phyloP scores from a whole-genome alignment of 768 basidiomycete genomes.

The Candolleomyces aberdarensis region DNA sequence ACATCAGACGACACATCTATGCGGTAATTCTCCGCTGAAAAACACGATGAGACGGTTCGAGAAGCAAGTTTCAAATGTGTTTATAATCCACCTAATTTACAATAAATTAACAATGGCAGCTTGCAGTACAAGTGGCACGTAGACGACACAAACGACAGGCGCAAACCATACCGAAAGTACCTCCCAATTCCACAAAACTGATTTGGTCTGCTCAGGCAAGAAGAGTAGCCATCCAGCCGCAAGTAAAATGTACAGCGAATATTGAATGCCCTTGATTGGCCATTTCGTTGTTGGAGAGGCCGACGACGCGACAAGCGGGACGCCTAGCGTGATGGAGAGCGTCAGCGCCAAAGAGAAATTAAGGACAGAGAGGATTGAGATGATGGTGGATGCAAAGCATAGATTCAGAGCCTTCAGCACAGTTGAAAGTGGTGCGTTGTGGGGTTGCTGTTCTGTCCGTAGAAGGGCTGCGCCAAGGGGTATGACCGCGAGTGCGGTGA shows the following conservation, averaged over 20 bases:
- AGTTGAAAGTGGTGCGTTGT: conserved; percentile 36
- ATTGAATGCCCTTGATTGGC: conserved; percentile 24
- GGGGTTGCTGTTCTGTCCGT: conserved; percentile 20
- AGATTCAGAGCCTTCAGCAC: conserved; percentile 74
- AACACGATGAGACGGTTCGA: too few relatives aligned
- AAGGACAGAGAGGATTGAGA: conserved; percentile 81
- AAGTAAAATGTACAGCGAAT: conserved; percentile 41
- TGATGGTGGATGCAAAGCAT: conserved; percentile 80
- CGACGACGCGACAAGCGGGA: conserved; percentile 45
- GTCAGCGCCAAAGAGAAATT: conserved; percentile 88
- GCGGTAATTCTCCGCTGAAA: too few relatives aligned
- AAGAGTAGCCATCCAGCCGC: conserved; percentile 60
- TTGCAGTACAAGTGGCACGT: conserved; percentile 71
- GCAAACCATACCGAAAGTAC: conserved; percentile 79
- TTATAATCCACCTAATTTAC: neutral
- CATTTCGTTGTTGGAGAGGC: conserved; percentile 26
- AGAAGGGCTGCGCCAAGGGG: conserved; percentile 30
- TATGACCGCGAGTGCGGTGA: conserved; percentile 20
- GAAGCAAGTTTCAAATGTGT: neutral
- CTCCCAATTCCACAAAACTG: conserved; percentile 74
- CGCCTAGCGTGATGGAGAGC: conserved; percentile 60
- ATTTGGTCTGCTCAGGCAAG: conserved; percentile 39
- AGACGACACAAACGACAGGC: conserved; percentile 79
- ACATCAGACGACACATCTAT: too few relatives aligned
- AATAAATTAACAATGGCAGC: conserved; percentile 53